Evolutionary conservation across 1,139 yeast genomes (phyloP).

Genomic region (Protomyces pachydermus): DNA sequence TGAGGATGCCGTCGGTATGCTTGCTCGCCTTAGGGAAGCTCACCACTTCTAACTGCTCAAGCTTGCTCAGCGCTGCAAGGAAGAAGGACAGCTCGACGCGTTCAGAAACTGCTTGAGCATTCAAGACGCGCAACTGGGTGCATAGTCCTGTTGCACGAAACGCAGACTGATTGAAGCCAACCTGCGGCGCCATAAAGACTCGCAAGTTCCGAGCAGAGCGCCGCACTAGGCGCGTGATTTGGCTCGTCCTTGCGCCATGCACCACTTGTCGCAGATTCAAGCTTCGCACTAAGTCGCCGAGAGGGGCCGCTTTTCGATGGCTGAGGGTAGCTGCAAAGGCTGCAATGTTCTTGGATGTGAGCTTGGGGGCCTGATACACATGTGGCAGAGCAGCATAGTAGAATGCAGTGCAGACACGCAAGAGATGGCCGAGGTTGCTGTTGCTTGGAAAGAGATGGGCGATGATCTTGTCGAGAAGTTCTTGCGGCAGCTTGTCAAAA

Average conservation of each 20-base stretch:
- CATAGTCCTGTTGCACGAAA: conserved; percentile 72
- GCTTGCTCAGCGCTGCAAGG: conserved; percentile 61
- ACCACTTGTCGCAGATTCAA: conserved; percentile 73
- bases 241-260: conserved; percentile 91
- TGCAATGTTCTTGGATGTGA: conserved; percentile 63
- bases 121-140: conserved; percentile 57
- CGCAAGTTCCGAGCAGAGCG: conserved; percentile 62
- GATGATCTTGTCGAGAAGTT: conserved; percentile 54
- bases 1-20: conserved; percentile 26
- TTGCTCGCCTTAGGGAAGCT: conserved; percentile 82
- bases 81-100: conserved; percentile 76
- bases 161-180: conserved; percentile 90
- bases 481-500: conserved; percentile 48
- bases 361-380: conserved; percentile 58
- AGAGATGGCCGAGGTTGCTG: conserved; percentile 48
- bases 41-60: conserved; percentile 61
- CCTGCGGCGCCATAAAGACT: conserved; percentile 82
- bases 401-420: conserved; percentile 57
- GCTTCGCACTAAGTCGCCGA: conserved; percentile 39
- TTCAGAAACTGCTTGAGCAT: conserved; percentile 84
- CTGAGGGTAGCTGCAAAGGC: conserved; percentile 65
- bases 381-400: conserved; percentile 56
- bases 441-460: conserved; percentile 41
- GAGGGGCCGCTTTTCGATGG: conserved; percentile 32
- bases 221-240: conserved; percentile 72